Conservation (phyloP, 352 stramenopile genomes). For the Phytopythium helicoides region DNA sequence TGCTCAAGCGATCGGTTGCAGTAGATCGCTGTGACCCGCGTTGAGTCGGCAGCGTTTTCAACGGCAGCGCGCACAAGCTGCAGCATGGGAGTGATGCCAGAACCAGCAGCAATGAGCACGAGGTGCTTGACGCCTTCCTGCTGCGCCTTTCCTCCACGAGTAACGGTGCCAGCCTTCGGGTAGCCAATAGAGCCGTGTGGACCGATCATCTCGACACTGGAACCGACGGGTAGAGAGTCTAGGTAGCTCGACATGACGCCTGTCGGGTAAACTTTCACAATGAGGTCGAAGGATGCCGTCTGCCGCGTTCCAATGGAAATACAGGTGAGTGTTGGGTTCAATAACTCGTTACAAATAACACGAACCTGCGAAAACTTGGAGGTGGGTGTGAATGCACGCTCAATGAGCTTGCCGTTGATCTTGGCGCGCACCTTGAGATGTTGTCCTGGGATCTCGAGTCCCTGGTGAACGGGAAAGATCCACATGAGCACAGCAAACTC, state of each 20-base stretch:
- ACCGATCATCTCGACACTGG: conserved; percentile 71
- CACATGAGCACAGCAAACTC: not conserved
- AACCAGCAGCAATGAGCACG: conserved; percentile 73
- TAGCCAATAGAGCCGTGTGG: conserved; percentile 70
- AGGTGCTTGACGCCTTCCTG: conserved; percentile 50
- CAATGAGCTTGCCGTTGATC: conserved; percentile 74
- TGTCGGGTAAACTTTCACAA: conserved; percentile 77
- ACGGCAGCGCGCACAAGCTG: conserved; percentile 71
- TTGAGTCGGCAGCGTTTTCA: conserved; percentile 46
- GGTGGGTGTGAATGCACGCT: conserved; percentile 74
- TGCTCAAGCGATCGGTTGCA: conserved; percentile 67
- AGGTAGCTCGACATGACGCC: conserved; percentile 77
- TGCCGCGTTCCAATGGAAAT: conserved; percentile 22
- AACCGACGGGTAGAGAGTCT: conserved; percentile 42
- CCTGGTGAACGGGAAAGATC: conserved; percentile 14
- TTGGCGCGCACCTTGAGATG: conserved; percentile 78
- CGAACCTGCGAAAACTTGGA: conserved; percentile 62
- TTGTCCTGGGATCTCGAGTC: conserved; percentile 67
- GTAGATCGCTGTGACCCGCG: conserved; percentile 74
- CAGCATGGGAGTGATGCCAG: conserved; percentile 82
- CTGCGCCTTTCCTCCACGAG: conserved; percentile 39
- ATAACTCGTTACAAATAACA: no score
- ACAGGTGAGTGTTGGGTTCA: no score
- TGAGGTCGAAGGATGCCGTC: conserved; percentile 60
- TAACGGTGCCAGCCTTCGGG: conserved; percentile 44